Base-by-base conservation (phyloP, 2,329 filamentous ascomycete species). In the Chalaropsis ovoidea region DNA sequence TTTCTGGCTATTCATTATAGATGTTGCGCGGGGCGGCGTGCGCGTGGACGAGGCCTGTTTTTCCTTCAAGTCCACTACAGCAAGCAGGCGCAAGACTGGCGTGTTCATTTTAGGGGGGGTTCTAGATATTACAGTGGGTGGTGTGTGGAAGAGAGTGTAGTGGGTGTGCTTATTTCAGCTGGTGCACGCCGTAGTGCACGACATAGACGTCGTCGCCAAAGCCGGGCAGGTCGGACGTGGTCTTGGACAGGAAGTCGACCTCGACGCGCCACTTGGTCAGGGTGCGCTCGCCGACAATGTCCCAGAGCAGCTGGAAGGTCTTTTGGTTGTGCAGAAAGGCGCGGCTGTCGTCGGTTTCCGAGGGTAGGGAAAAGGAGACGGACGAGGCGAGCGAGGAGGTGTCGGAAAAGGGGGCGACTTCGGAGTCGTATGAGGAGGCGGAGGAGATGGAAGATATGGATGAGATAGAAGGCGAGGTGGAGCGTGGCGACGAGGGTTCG, bases 301-400 rank as follows among this genome's bases (percentile, higher is more conserved):
- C 75, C 82, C 82, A 85, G 27, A 85, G 72, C 43, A 70, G 70
- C 69, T 80, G 78, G 72, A 83, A 84, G 65, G 77, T 81, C 7
- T 72, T 70, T 42, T 76, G 74, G 68, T 81, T 76, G 70, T 83
- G 81, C 1, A 81, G 71, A 68, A 78, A 82, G 2, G 66, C 63
- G 2, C 62, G 62, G 13, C n/a, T 27, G 41, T 66, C 31, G 42
- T 63, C n/a, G 15, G 62, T 49, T 54, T 39, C 11, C 68, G 70
- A 60, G 1, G 65, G 65, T 22, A 61, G 19, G 4, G 65, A 63
- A 22, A 66, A 66, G 22, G 66, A 67, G n/a, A 67, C 62, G 2
- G 62, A 62, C 2, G 66, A 67, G 6, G 66, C 66, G 10, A 67
- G 56, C 19, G 66, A 67, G 6, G 65, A 64, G 0, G 65, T 54